These are phyloP conservation scores for Pascua sp. DNA, from an alignment of 1,284 basidiomycete species.

Conservation along the genomic window DNA sequence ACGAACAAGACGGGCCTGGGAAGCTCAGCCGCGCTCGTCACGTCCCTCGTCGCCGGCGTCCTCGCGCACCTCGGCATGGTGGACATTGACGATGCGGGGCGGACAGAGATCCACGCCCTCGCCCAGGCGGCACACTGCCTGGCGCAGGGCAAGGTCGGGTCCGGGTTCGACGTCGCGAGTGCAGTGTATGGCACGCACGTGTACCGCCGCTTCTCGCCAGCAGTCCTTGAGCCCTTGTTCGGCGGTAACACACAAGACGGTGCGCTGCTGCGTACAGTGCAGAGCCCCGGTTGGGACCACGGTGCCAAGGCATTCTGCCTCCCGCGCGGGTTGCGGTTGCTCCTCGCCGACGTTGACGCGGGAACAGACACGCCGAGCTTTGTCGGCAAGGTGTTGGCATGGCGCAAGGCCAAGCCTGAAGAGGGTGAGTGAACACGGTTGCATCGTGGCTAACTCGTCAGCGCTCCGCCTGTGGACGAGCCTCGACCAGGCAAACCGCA, in stretches of 20 bases:
- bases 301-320: slow-evolving; percentile 66
- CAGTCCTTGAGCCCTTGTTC: slow-evolving; percentile 67
- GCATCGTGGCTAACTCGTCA: slow-evolving; percentile 29
- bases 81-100: slow-evolving; percentile 55
- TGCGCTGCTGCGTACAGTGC: not conserved
- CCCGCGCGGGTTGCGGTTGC: slow-evolving; percentile 71
- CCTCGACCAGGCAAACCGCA: slow-evolving; percentile 54
- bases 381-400: slow-evolving; percentile 80
- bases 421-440: slow-evolving; percentile 53
- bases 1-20: slow-evolving; percentile 99
- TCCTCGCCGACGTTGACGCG: slow-evolving; percentile 88
- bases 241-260: slow-evolving; percentile 3
- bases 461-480: slow-evolving; percentile 68
- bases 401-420: slow-evolving; percentile 64
- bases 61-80: slow-evolving; percentile 73
- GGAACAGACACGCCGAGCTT: slow-evolving; percentile 91
- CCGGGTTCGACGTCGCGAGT: slow-evolving; percentile 92
- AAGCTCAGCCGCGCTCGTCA: slow-evolving; percentile 94
- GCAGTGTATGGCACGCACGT: slow-evolving; percentile 93
- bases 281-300: slow-evolving; percentile 33
- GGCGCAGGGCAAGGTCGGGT: slow-evolving; percentile 96
- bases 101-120: slow-evolving; percentile 64
- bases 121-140: slow-evolving; percentile 93
- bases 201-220: slow-evolving; percentile 83
- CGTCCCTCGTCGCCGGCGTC: slow-evolving; percentile 83